Evolutionary conservation across 2,329 filamentous ascomycete species (phyloP).

Genomic region (Colletotrichum ledebouriae): DNA sequence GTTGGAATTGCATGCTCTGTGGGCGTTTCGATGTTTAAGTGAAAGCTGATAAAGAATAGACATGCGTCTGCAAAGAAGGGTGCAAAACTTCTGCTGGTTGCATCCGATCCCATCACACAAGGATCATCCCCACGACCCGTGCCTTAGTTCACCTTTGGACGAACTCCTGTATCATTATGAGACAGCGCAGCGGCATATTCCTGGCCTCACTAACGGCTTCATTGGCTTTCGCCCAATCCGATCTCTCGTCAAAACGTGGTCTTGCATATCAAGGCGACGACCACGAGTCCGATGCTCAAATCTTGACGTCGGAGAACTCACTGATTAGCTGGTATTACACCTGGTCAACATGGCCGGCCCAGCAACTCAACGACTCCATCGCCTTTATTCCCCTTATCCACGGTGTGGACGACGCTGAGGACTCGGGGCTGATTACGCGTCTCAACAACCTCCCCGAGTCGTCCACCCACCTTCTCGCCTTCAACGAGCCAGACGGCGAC

Average conservation of each 20-base stretch:
- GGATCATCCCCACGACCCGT: conserved; percentile 27
- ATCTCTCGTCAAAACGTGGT: conserved; percentile 33
- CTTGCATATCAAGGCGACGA: conserved; percentile 39
- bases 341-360: conserved; percentile 53
- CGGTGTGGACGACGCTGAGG: conserved; percentile 51
- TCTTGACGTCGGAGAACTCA: conserved; percentile 54
- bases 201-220: conserved; percentile 19
- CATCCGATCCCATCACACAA: conserved; percentile 35
- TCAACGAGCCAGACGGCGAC: conserved; percentile 59
- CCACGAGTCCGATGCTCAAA: conserved; percentile 49
- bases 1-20: background rate
- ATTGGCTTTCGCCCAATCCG: conserved; percentile 25
- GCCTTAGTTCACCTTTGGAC: background rate
- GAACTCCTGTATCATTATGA: background rate
- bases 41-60: background rate
- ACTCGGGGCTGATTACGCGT: conserved; percentile 45
- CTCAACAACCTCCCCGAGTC: conserved; percentile 49
- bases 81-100: conserved; percentile 11
- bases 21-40: background rate
- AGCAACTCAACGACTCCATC: conserved; percentile 46
- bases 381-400: conserved; percentile 56
- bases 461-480: conserved; percentile 55
- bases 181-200: conserved; percentile 17
- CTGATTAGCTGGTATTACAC: conserved; percentile 59
- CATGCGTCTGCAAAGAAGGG: background rate